Evolutionary conservation across 208 protist genomes (phyloP), one percentile per base, ranked within the genome.

Genomic region (Angomonas ambiguus): DNA sequence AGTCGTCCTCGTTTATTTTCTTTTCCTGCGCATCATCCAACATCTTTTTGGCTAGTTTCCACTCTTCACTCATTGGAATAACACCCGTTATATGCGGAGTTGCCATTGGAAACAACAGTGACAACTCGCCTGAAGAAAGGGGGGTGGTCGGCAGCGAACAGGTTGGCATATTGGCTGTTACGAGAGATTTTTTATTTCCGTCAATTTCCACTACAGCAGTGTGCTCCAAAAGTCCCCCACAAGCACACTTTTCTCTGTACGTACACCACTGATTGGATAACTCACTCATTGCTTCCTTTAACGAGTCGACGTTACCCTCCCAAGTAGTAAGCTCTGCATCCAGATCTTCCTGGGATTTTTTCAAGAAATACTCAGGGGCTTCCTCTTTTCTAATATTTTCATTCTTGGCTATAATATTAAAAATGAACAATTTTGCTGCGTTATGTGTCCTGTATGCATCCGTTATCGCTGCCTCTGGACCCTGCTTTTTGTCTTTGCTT

Each of bases 381-480:
- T 86, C 80, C 33, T 81, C 74, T 1, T 64, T 64, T 0, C 56
- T 38, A 1, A 85, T 70, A 24, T 71, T 51, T 34, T 74, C 75
- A 16, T n/a, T n/a, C n/a, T n/a, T n/a, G n/a, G 68, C 75, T 59
- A 93, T 71, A 16, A 85, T 34, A n/a, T 83, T 67, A 66, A 93
- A 89, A 31, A 75, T 74, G 67, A 90, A 88, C 1, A 80, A 71
- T 41, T 93, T 93, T 33, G 67, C 84, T 13, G 75, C 75, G 20
- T 70, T 85, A 59, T 88, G 87, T 28, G 91, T 69, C 30, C 83
- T 81, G 38, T 85, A 83, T 10, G 65, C 69, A n/a, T 93, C 87
- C 1, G 79, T 67, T n/a, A 74, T 74, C 62, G 63, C 74, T n/a
- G 82, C 77, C 60, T 85, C 87, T 61, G 67, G 27, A 28, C 77